Evolutionary conservation across 139 green algal genomes (phyloP).

Genomic region (Tetratostichococcus sp.): DNA sequence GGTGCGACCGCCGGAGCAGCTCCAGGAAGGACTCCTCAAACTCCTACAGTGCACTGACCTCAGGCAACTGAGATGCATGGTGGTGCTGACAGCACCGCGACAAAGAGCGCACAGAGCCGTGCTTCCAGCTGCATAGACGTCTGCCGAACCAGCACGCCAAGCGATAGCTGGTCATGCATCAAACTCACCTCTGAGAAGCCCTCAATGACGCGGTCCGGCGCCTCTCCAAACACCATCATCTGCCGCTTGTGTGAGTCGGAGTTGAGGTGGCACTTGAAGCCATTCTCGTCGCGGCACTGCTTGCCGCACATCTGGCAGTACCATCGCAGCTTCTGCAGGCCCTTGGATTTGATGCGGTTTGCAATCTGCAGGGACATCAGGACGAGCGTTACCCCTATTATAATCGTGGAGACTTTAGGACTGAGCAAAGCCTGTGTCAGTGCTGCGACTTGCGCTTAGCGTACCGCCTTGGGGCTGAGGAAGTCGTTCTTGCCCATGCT

Average conservation of each 20-base stretch:
- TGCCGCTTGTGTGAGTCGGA: constrained; percentile 75
- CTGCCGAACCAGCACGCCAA: no score
- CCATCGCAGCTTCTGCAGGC: constrained; percentile 92
- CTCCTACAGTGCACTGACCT: constrained; percentile 38
- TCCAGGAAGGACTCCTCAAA: constrained; percentile 91
- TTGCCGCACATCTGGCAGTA: constrained; percentile 94
- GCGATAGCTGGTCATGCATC: no score
- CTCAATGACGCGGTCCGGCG: constrained; percentile 66
- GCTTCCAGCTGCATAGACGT: no score
- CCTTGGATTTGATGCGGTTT: constrained; percentile 96
- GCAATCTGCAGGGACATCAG: constrained; percentile 61
- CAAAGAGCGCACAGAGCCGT: no score
- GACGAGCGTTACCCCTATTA: neutral
- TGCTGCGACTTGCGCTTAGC: neutral
- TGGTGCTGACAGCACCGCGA: no score
- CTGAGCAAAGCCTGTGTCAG: neutral
- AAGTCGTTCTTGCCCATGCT: constrained; percentile 84
- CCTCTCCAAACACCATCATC: constrained; percentile 88
- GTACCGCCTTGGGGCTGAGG: constrained; percentile 80
- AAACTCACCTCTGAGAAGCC: constrained; percentile 82
- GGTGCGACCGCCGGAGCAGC: constrained; percentile 74
- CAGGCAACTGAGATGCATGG: no score
- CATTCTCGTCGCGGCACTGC: constrained; percentile 97
- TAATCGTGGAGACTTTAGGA: neutral
- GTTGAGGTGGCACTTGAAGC: constrained; percentile 94